Conservation (phyloP, 106 monocot species). For the Xerophyta viscosa region DNA sequence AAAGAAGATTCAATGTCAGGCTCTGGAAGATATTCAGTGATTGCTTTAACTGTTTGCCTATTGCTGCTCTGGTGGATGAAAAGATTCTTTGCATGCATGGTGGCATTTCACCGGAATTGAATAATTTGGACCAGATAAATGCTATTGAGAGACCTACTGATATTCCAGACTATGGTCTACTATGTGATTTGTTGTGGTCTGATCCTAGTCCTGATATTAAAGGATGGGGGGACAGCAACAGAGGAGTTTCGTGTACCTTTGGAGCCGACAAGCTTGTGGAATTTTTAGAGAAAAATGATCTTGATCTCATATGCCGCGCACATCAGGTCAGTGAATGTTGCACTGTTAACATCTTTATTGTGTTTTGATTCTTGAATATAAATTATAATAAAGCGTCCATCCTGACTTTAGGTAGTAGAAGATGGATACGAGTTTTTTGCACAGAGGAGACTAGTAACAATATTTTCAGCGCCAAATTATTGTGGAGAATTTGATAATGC, state of each 20-base stretch:
- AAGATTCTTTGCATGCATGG: conserved; percentile 6
- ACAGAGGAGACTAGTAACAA: background rate
- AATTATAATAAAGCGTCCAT: background rate
- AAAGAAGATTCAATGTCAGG: background rate
- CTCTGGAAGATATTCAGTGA: conserved; percentile 6
- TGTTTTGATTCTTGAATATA: no score
- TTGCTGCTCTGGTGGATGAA: conserved; percentile 1
- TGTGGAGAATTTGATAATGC: conserved; percentile 2
- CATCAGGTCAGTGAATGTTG: background rate
- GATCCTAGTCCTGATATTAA: background rate
- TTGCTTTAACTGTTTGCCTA: conserved; percentile 2
- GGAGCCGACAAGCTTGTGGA: background rate
- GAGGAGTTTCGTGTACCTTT: conserved; percentile 3
- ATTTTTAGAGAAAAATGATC: background rate
- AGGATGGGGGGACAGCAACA: background rate
- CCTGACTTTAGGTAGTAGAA: background rate
- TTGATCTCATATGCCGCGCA: conserved; percentile 4
- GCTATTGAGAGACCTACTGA: background rate
- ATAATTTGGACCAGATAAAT: conserved; percentile 2
- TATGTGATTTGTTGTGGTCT: conserved; percentile 4
- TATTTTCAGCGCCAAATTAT: conserved; percentile 6
- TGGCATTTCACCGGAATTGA: background rate
- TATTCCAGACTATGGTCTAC: background rate
- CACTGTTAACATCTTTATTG: no score
- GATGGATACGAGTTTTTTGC: conserved; percentile 6